These are phyloP conservation scores for Trichoderma atrobrunneum DNA, from an alignment of 2,329 filamentous ascomycete genomes.

Conservation along the genomic window DNA sequence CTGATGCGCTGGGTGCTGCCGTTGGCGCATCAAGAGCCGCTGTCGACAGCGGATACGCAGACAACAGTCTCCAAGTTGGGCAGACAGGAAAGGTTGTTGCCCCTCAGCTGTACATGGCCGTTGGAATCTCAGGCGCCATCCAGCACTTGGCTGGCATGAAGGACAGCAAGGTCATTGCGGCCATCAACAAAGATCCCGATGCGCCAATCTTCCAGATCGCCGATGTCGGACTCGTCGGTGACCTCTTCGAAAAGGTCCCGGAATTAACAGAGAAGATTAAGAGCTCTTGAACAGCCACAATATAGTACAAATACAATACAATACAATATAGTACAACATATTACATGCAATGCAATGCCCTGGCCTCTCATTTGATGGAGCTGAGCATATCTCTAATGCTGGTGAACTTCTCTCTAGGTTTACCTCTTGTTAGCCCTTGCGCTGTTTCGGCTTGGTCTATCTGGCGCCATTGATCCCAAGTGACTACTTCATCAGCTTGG, in stretches of 20 bases:
- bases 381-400: conserved; percentile 56
- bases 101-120: conserved; percentile 90
- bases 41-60: conserved; percentile 94
- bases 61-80: conserved; percentile 97
- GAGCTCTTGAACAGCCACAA: conserved; percentile 38
- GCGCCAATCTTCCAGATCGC: conserved; percentile 98
- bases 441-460: conserved; percentile 78
- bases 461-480: conserved; percentile 78
- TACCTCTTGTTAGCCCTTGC: conserved; percentile 64
- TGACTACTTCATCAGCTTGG: conserved; percentile 60
- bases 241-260: conserved; percentile 92
- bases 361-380: conserved; percentile 40
- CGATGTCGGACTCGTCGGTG: conserved; percentile 91
- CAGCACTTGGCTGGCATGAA: conserved; percentile 99
- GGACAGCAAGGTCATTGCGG: conserved; percentile 98
- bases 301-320: conserved; percentile 24
- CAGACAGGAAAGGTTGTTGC: conserved; percentile 99
- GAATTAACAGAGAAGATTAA: conserved; percentile 96
- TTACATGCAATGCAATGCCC: background rate
- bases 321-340: conserved; percentile 24
- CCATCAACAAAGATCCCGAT: conserved; percentile 96
- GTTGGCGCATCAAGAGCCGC: conserved; percentile 93
- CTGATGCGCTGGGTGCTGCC: conserved; percentile 89
- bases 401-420: conserved; percentile 72
- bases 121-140: conserved; percentile 94